Evolutionary conservation across 768 basidiomycete genomes (phyloP).

Genomic region (Amanita thiersii): DNA sequence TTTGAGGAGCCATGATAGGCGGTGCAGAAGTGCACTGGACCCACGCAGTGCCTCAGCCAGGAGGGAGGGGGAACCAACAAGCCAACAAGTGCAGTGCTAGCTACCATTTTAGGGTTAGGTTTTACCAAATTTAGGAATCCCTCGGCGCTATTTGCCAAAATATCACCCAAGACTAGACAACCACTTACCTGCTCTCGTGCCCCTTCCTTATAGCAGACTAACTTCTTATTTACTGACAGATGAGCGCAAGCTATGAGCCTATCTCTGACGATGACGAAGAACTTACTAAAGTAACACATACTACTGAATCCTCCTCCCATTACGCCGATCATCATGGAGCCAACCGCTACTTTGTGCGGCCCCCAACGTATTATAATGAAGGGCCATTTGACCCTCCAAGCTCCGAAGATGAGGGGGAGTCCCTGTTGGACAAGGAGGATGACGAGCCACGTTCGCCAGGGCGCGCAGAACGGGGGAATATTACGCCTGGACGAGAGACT

Average conservation of each 20-base stretch:
- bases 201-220: too few relatives aligned
- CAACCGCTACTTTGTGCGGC: slow-evolving; percentile 10
- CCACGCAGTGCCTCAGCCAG: not conserved
- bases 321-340: not conserved
- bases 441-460: slow-evolving; percentile 7
- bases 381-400: slow-evolving; percentile 73
- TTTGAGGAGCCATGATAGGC: slow-evolving; percentile 27
- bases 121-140: slow-evolving; percentile 5
- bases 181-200: too few relatives aligned
- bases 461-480: slow-evolving; percentile 12
- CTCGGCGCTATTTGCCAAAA: too few relatives aligned
- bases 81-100: not conserved
- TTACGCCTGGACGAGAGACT: not conserved
- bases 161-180: too few relatives aligned
- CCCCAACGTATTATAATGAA: slow-evolving; percentile 58
- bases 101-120: slow-evolving; percentile 13
- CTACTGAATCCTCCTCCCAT: not conserved
- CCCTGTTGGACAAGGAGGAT: slow-evolving; percentile 40
- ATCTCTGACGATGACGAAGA: slow-evolving; percentile 5
- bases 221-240: too few relatives aligned
- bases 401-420: slow-evolving; percentile 65
- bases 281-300: not conserved
- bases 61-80: not conserved
- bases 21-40: not conserved
- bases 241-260: slow-evolving; percentile 11